Base-by-base conservation (phyloP, 139 green algal species). In the Pleodorina starrii region DNA sequence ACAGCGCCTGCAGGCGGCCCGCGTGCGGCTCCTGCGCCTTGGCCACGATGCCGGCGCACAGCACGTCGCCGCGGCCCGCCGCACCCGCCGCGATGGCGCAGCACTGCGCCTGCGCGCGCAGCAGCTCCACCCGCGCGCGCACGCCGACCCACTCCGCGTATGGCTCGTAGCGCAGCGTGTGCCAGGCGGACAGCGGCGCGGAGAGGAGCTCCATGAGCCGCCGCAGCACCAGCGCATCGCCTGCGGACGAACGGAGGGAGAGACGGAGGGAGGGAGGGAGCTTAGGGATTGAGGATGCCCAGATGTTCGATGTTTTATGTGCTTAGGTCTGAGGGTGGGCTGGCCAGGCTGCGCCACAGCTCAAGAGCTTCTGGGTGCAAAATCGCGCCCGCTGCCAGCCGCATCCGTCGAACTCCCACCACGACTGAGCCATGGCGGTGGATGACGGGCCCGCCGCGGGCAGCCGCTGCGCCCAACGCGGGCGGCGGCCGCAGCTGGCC, bases 141-240 rank as follows among this genome's bases (percentile, higher is more conserved):
- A 93, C 91, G 14, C 81, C 93, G 48, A 98, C 96, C 93, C 95
- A 97, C 84, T 98, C 96, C 12, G 93, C 95, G 78, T 97, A 97
- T 50, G 86, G 75, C 60, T 76, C 91, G 77, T 91, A 89, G 46
- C 84, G 17, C 75, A 93, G 84, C 23, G 57, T 38, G 23, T 46
- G 48, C 91, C 90, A 94, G 40, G 85, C 50, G 12, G 76, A 63
- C 12, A 98, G 90, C 5, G 95, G 94, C 7, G 88, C 89, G 0
- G 76, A 81, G 46, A 97, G 91, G 88, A 97, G 89, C 2, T 90
- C 88, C 93, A 97, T 94, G 23, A 98, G 90, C 25, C 94, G 92
- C 46, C 90, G 76, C 91, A 98, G 92, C 42, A 98, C 94, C 11
- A 88, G 25, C 12, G 73, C 81, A 50, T 93, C 91, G 42, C 93